Percentiles rank a stretch among this genome's conserved stretches.
Evolutionary conservation across 768 basidiomycete genomes (phyloP).

Genomic region (Boletus patriciae): DNA sequence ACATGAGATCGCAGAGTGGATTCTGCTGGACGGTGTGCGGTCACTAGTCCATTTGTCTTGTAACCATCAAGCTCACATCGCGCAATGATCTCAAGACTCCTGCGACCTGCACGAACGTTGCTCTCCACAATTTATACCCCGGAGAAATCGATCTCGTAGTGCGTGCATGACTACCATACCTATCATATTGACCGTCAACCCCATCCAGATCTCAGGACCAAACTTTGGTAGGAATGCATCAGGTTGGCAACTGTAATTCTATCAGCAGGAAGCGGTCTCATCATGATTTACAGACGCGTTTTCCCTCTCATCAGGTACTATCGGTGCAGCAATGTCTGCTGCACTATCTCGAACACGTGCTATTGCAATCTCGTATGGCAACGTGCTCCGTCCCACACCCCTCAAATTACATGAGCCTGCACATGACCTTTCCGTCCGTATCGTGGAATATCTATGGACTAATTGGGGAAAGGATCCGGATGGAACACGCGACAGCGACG

Average conservation of each 20-base stretch:
- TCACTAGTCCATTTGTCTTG: constrained; percentile 21
- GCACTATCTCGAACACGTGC: constrained; percentile 69
- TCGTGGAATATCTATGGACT: constrained; percentile 73
- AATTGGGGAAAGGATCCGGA: constrained; percentile 78
- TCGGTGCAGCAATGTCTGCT: constrained; percentile 87
- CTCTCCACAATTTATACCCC: constrained; percentile 83
- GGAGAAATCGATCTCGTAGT: constrained; percentile 89
- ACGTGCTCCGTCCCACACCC: constrained; percentile 68
- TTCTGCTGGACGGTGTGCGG: constrained; percentile 78
- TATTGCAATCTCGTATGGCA: constrained; percentile 89
- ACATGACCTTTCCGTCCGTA: constrained; percentile 61
- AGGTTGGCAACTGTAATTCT: constrained; percentile 41
- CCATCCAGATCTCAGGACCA: constrained; percentile 72
- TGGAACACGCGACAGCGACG: constrained; percentile 58
- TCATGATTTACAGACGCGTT: constrained; percentile 61
- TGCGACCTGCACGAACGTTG: constrained; percentile 90
- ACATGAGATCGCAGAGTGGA: constrained; percentile 86
- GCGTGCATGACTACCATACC: constrained; percentile 24
- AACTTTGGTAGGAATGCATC: constrained; percentile 86
- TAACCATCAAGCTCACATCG: constrained; percentile 7
- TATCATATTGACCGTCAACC: not conserved
- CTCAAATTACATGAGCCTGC: constrained; percentile 63
- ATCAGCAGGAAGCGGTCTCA: constrained; percentile 2
- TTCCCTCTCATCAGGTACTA: constrained; percentile 85
- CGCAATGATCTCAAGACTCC: constrained; percentile 58